A percentile compares a stretch with the other conserved stretches of the same genome.
phyloP scores from a whole-genome alignment of 208 protist species.

The Acanthamoeba lenticulata region DNA sequence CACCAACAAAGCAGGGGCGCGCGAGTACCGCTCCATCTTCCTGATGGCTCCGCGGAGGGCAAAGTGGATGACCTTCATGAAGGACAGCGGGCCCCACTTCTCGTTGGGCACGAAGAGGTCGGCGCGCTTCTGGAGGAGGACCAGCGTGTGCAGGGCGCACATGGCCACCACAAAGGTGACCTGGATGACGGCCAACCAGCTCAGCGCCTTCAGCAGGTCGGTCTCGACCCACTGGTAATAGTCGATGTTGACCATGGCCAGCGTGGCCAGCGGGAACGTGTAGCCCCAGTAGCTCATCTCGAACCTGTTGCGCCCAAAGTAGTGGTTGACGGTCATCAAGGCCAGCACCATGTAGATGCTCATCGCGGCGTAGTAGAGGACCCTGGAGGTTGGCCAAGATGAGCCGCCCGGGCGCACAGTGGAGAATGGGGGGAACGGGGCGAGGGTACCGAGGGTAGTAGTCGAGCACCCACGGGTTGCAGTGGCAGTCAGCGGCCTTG shows the following conservation, averaged over 20 bases:
- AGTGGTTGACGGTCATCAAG: background rate
- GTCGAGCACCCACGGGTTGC: background rate
- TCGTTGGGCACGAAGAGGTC: slow-evolving; percentile 60
- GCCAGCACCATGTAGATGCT: background rate
- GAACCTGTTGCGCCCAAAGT: slow-evolving; percentile 54
- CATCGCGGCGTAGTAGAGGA: background rate
- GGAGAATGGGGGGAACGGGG: background rate
- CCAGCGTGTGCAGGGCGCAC: slow-evolving; percentile 22
- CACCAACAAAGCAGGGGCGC: no score
- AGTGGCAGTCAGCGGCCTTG: background rate
- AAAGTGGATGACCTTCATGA: slow-evolving; percentile 47
- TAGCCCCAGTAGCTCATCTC: slow-evolving; percentile 65
- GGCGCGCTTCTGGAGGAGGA: background rate
- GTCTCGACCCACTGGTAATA: background rate
- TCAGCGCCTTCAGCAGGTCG: background rate
- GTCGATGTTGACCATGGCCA: background rate
- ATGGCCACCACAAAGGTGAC: slow-evolving; percentile 44
- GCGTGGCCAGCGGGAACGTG: slow-evolving; percentile 40
- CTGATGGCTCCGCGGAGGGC: background rate
- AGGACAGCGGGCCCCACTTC: slow-evolving; percentile 56
- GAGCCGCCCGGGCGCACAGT: no score
- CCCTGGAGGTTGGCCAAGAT: background rate
- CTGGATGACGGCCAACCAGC: background rate
- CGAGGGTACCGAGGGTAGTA: background rate
- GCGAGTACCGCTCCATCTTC: background rate